Percentiles rank a stretch among this genome's conserved stretches.
Evolutionary conservation across 2,329 filamentous ascomycete genomes (phyloP).

Genomic region (Ophiocordyceps camponoti-leonardi): DNA sequence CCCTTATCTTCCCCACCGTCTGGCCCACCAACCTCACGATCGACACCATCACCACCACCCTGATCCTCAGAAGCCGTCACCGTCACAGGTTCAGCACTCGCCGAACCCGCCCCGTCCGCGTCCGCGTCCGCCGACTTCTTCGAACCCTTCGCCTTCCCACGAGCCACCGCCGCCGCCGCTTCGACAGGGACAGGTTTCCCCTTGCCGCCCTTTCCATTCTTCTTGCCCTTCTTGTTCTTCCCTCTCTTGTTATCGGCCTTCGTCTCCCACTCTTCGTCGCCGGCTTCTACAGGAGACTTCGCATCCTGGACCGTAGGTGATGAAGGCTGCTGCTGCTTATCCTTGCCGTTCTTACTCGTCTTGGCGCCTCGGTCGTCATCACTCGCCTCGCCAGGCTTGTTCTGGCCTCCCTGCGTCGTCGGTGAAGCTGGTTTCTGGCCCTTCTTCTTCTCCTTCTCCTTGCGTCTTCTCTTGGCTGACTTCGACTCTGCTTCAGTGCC

Average conservation of each 20-base stretch:
- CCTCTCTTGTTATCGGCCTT: slow-evolving; percentile 6
- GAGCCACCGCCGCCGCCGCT: neutral
- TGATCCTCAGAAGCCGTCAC: neutral
- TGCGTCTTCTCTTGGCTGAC: neutral
- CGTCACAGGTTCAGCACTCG: neutral
- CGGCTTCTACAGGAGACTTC: slow-evolving; percentile 5
- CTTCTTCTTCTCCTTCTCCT: neutral
- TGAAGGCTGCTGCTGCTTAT: slow-evolving; percentile 6
- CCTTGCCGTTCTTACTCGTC: slow-evolving; percentile 10
- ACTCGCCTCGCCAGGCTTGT: neutral
- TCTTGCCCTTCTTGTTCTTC: slow-evolving; percentile 9
- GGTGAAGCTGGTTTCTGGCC: neutral
- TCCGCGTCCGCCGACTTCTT: neutral
- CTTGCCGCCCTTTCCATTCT: neutral
- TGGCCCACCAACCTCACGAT: neutral
- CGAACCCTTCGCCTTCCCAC: neutral
- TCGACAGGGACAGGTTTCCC: neutral
- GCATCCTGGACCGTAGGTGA: slow-evolving; percentile 3
- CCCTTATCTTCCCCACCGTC: neutral
- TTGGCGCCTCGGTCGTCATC: slow-evolving; percentile 3
- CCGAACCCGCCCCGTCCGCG: neutral
- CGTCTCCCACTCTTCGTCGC: slow-evolving; percentile 3
- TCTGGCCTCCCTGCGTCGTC: neutral
- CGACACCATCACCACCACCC: neutral
- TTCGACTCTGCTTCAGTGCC: neutral